These are phyloP conservation scores for Leptosphaerulina australis DNA, from an alignment of 2,329 filamentous ascomycete genomes.

Conservation along the genomic window DNA sequence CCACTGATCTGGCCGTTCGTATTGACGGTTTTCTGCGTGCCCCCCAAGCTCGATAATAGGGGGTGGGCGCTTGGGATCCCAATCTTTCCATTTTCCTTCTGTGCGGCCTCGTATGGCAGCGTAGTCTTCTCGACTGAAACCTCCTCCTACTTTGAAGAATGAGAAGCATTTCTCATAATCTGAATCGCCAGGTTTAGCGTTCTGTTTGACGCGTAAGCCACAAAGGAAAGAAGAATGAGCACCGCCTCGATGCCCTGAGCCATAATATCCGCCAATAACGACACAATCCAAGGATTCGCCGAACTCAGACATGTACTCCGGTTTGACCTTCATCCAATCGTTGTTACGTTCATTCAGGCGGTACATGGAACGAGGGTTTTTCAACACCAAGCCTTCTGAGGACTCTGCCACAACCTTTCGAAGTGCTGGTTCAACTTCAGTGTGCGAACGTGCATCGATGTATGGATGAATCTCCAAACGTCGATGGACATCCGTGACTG, in stretches of 20 bases:
- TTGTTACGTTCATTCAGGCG: constrained; percentile 87
- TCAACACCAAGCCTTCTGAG: constrained; percentile 89
- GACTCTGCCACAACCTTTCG: constrained; percentile 84
- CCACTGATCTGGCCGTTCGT: constrained; percentile 88
- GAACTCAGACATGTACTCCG: constrained; percentile 97
- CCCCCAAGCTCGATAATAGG: constrained; percentile 82
- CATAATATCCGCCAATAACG: constrained; percentile 90
- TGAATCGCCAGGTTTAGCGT: constrained; percentile 61
- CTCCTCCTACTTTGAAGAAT: constrained; percentile 99
- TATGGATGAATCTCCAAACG: constrained; percentile 84
- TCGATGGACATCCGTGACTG: constrained; percentile 72
- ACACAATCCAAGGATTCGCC: constrained; percentile 91
- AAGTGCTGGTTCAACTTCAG: constrained; percentile 78
- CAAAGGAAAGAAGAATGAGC: constrained; percentile 87
- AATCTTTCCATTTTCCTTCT: constrained; percentile 88
- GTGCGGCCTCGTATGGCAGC: constrained; percentile 80
- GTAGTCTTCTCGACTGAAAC: constrained; percentile 85
- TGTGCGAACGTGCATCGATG: constrained; percentile 66
- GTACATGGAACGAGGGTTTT: constrained; percentile 89
- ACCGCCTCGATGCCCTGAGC: constrained; percentile 83
- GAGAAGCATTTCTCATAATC: constrained; percentile 80
- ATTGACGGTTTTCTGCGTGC: constrained; percentile 66
- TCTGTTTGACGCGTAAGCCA: constrained; percentile 76
- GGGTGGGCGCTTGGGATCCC: constrained; percentile 79
- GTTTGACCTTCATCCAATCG: constrained; percentile 98